phyloP scores from a whole-genome alignment of 2,329 filamentous ascomycete species.

The Sclerotinia borealis region DNA sequence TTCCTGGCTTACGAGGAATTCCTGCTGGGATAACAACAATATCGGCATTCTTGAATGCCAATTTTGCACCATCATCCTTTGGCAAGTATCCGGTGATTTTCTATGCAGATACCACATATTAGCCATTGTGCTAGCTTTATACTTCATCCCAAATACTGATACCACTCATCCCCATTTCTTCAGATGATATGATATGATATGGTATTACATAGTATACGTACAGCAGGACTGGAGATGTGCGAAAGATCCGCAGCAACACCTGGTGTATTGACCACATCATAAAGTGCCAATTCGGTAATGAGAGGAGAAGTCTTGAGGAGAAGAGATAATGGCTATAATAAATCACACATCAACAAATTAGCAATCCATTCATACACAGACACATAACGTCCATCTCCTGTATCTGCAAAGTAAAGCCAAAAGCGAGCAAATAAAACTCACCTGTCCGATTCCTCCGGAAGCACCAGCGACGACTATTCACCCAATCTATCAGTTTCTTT shows the following conservation, averaged over 20 bases:
- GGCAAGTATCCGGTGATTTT: constrained; percentile 85
- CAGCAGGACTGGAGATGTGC: constrained; percentile 69
- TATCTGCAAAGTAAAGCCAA: background rate
- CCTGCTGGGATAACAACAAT: constrained; percentile 96
- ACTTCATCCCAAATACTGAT: too few relatives aligned
- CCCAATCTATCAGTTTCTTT: background rate
- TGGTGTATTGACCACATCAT: constrained; percentile 67
- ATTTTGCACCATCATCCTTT: constrained; percentile 66
- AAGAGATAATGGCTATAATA: constrained; percentile 74
- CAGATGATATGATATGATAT: background rate
- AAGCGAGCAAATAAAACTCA: constrained; percentile 37
- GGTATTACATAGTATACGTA: background rate
- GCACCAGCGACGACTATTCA: constrained; percentile 77
- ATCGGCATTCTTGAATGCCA: constrained; percentile 79
- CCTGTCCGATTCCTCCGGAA: constrained; percentile 97
- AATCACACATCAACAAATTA: background rate
- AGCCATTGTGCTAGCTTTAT: background rate
- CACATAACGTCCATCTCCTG: background rate
- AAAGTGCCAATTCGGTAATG: constrained; percentile 78
- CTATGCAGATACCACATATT: constrained; percentile 48
- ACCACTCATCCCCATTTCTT: background rate
- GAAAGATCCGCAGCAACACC: constrained; percentile 97
- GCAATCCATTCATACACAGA: background rate
- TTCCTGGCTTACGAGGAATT: constrained; percentile 90
- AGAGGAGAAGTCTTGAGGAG: constrained; percentile 91